phyloP scores from a whole-genome alignment of 305 asterid genomes.

The Plantago coronopus region DNA sequence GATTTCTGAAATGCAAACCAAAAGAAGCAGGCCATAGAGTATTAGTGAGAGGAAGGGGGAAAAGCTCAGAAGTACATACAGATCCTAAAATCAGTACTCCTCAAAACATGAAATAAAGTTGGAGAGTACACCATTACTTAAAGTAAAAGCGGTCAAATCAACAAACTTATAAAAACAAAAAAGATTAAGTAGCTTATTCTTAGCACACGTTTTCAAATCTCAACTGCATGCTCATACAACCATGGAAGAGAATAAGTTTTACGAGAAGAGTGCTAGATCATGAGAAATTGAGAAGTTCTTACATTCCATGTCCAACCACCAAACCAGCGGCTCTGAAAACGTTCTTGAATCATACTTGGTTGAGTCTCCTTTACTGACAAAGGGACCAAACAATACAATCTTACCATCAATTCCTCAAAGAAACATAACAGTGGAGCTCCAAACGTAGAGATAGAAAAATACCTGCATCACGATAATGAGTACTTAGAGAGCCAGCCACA shows the following conservation, averaged over 20 bases:
- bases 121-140: slow-evolving; percentile 11
- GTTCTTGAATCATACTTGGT: slow-evolving; percentile 29
- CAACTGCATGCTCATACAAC: too few relatives aligned
- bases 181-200: slow-evolving; percentile 2
- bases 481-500: slow-evolving; percentile 31
- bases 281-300: slow-evolving; percentile 22
- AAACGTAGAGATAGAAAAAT: slow-evolving; percentile 22
- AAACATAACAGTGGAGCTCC: slow-evolving; percentile 17
- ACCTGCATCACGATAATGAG: slow-evolving; percentile 40
- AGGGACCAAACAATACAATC: slow-evolving; percentile 16
- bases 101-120: slow-evolving; percentile 11
- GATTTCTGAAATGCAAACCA: slow-evolving; percentile 19
- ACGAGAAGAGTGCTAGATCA: slow-evolving; percentile 8
- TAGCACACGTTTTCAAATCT: not conserved
- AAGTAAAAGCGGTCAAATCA: slow-evolving; percentile 6
- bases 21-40: slow-evolving; percentile 17
- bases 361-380: slow-evolving; percentile 34
- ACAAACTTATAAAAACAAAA: not conserved
- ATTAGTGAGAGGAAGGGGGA: not conserved
- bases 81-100: slow-evolving; percentile 18
- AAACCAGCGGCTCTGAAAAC: slow-evolving; percentile 68
- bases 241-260: slow-evolving; percentile 8
- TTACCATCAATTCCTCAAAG: slow-evolving; percentile 17
- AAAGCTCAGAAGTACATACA: slow-evolving; percentile 9
- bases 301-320: slow-evolving; percentile 77